Evolutionary conservation across 352 stramenopile genomes (phyloP).

Genomic region (Elongisporangium prolatum): DNA sequence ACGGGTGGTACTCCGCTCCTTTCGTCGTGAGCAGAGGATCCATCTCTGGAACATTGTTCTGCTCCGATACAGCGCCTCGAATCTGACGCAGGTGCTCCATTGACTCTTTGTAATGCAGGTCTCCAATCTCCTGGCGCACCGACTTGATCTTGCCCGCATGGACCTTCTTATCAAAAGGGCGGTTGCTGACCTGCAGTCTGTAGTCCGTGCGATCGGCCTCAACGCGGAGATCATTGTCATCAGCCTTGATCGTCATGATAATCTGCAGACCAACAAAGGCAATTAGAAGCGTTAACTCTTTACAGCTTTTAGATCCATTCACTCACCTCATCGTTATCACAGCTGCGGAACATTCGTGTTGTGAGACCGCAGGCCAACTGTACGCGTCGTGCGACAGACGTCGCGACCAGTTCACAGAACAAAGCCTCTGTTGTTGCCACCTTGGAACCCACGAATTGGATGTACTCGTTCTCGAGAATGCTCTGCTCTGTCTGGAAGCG

Average conservation of each 20-base stretch:
- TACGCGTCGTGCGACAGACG: conserved; percentile 51
- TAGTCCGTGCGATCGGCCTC: conserved; percentile 74
- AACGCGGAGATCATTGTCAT: conserved; percentile 68
- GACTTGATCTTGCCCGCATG: conserved; percentile 49
- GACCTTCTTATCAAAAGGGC: conserved; percentile 50
- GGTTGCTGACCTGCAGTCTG: conserved; percentile 68
- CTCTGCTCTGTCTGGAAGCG: conserved; percentile 30
- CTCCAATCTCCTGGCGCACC: conserved; percentile 47
- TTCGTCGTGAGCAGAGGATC: conserved; percentile 64
- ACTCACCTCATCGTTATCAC: conserved; percentile 40
- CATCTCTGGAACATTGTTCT: conserved; percentile 53
- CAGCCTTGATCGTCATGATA: conserved; percentile 77
- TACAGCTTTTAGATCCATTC: too few relatives aligned
- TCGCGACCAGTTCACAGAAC: conserved; percentile 73
- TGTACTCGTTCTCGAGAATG: conserved; percentile 58
- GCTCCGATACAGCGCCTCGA: conserved; percentile 29
- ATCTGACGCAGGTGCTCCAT: conserved; percentile 54
- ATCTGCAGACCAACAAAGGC: conserved; percentile 17
- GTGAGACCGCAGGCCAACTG: conserved; percentile 75
- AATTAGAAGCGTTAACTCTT: too few relatives aligned
- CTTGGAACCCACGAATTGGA: conserved; percentile 33
- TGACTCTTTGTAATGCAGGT: conserved; percentile 38
- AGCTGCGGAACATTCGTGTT: conserved; percentile 78
- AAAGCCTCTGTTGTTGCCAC: conserved; percentile 41
- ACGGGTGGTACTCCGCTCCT: conserved; percentile 60